A percentile compares a stretch with the other conserved stretches of the same genome.
phyloP scores from a whole-genome alignment of 148 eudicot genomes.

The Nepenthes mirabilis region DNA sequence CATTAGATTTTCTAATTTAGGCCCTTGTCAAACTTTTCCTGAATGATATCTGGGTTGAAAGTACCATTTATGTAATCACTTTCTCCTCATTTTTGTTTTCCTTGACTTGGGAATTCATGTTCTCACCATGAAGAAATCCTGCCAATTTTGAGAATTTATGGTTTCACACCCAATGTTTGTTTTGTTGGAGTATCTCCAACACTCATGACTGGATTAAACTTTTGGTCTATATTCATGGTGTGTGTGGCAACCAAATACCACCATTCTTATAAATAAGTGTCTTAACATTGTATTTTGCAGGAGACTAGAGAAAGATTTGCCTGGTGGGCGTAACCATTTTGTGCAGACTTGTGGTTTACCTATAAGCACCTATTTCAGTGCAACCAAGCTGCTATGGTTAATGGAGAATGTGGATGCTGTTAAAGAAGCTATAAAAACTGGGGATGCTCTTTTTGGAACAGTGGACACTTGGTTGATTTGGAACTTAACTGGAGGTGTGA shows the following conservation, averaged over 20 bases:
- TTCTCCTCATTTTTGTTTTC: too few relatives aligned
- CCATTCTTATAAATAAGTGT: not conserved
- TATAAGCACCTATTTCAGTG: slow-evolving; percentile 95
- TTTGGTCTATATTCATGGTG: not conserved
- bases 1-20: too few relatives aligned
- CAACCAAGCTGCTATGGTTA: slow-evolving; percentile 79
- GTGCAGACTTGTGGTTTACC: slow-evolving; percentile 83
- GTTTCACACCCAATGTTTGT: too few relatives aligned
- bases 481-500: slow-evolving; percentile 82
- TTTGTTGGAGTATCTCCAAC: too few relatives aligned
- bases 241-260: too few relatives aligned
- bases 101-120: too few relatives aligned
- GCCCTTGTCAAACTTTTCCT: too few relatives aligned
- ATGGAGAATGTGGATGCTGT: slow-evolving; percentile 76
- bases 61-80: too few relatives aligned
- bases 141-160: too few relatives aligned
- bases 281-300: slow-evolving; percentile 21
- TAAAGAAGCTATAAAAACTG: slow-evolving; percentile 48
- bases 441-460: slow-evolving; percentile 93
- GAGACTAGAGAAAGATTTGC: slow-evolving; percentile 67
- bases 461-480: slow-evolving; percentile 94
- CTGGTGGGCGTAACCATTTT: slow-evolving; percentile 85
- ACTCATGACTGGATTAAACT: too few relatives aligned
- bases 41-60: too few relatives aligned
- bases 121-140: too few relatives aligned